Percentiles rank a stretch among this genome's conserved stretches.
Evolutionary conservation across 768 basidiomycete species (phyloP).

Genomic region (Xanthoconium purpureum): DNA sequence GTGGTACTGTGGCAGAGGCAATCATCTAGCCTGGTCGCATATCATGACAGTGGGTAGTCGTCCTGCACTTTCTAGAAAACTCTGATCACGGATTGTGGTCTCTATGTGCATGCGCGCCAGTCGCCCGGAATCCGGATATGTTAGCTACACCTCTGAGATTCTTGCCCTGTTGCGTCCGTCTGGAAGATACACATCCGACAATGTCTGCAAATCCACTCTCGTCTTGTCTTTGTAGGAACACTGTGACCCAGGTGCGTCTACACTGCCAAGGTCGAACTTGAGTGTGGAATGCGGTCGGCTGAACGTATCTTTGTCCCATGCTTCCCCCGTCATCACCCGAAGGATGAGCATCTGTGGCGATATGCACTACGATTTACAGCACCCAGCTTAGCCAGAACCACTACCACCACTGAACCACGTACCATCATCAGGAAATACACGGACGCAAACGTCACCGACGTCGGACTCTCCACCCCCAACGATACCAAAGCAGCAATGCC

Average conservation of each 20-base stretch:
- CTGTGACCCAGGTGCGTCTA: not conserved
- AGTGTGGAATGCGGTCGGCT: not conserved
- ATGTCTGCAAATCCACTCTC: not conserved
- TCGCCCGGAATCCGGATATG: not conserved
- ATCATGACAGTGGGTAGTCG: too few relatives aligned
- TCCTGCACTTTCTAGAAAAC: too few relatives aligned
- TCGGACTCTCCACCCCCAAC: constrained; percentile 10
- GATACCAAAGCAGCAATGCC: constrained; percentile 4
- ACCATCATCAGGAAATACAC: constrained; percentile 23
- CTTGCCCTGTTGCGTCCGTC: not conserved
- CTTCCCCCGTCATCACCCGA: constrained; percentile 16
- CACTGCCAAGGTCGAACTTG: not conserved
- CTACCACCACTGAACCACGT: not conserved
- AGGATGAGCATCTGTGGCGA: constrained; percentile 23
- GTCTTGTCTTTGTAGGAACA: not conserved
- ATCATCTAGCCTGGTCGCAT: too few relatives aligned
- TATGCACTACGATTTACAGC: constrained; percentile 12
- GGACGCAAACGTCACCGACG: constrained; percentile 1
- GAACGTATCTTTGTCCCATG: constrained; percentile 11
- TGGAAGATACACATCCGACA: not conserved
- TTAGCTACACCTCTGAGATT: not conserved
- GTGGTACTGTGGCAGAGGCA: too few relatives aligned
- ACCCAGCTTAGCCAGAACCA: not conserved
- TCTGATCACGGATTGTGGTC: too few relatives aligned
- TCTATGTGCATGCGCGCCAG: not conserved